Evolutionary conservation across 139 green algal species (phyloP).

Genomic region (Chlorella sp.): DNA sequence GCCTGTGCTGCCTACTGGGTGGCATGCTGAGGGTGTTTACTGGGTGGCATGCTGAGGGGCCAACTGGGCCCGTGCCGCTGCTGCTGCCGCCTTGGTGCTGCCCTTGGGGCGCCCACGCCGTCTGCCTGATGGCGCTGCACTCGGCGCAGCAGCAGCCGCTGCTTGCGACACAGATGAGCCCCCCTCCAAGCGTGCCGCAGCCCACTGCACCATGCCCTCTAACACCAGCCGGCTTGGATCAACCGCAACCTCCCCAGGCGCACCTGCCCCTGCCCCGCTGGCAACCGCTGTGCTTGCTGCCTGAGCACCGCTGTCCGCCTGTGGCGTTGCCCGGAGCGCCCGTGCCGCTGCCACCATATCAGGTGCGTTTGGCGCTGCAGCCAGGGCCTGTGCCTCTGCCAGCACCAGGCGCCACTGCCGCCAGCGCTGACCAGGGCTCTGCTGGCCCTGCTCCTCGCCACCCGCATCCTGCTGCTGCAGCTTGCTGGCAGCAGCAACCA

Average conservation of each 20-base stretch:
- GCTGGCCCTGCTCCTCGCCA: background rate
- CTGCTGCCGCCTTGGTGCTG: too few relatives aligned
- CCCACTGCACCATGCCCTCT: constrained; percentile 18
- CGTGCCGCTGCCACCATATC: too few relatives aligned
- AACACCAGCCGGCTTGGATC: constrained; percentile 13
- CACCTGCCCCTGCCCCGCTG: background rate
- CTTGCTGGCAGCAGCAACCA: background rate
- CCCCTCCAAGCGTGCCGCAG: constrained; percentile 3
- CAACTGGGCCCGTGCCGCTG: too few relatives aligned
- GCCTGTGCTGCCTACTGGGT: too few relatives aligned
- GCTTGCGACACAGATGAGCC: background rate
- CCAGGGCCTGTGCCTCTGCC: background rate
- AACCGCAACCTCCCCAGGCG: background rate
- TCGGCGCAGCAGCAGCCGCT: background rate
- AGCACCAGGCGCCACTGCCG: background rate
- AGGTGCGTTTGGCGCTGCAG: too few relatives aligned
- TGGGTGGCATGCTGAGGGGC: too few relatives aligned
- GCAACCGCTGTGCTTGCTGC: background rate
- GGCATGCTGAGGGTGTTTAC: too few relatives aligned
- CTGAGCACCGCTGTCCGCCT: too few relatives aligned
- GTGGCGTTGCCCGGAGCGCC: too few relatives aligned
- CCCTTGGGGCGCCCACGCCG: too few relatives aligned
- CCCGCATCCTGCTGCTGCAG: background rate
- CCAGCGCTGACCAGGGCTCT: background rate
- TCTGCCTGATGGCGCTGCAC: background rate